These are phyloP conservation scores for Botryotinia narcissicola DNA, from an alignment of 2,329 filamentous ascomycete genomes.

Conservation along the genomic window DNA sequence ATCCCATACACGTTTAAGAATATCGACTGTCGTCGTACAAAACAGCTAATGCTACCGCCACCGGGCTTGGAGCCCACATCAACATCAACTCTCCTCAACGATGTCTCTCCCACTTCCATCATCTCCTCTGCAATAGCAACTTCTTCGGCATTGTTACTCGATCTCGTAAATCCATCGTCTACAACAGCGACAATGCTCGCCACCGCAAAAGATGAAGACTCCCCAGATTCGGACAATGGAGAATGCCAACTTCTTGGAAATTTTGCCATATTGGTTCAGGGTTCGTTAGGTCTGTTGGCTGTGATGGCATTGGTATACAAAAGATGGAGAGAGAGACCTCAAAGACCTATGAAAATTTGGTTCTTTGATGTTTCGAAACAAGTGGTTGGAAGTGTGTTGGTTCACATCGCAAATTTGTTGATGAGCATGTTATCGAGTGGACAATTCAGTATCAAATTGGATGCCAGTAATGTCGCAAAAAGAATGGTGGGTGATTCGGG, in stretches of 20 bases:
- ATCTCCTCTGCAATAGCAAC: conserved; percentile 31
- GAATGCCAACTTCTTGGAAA: conserved; percentile 86
- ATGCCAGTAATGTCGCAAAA: conserved; percentile 40
- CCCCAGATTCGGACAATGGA: conserved; percentile 48
- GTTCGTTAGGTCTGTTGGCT: conserved; percentile 77
- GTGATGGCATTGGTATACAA: conserved; percentile 88
- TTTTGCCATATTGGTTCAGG: conserved; percentile 89
- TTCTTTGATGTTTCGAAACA: conserved; percentile 97
- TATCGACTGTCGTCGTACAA: conserved; percentile 15
- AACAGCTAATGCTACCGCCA: conserved; percentile 34
- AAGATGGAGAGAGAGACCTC: conserved; percentile 85
- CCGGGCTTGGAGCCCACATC: conserved; percentile 35
- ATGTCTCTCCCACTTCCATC: conserved; percentile 28
- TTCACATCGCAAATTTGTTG: conserved; percentile 89
- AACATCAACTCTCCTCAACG: conserved; percentile 26
- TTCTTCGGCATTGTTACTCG: conserved; percentile 34
- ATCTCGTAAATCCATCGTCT: conserved; percentile 36
- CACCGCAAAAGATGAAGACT: not conserved
- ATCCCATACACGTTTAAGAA: not conserved
- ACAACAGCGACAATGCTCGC: conserved; percentile 30
- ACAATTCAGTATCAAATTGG: conserved; percentile 66
- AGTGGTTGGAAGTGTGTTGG: conserved; percentile 86
- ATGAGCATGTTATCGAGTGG: conserved; percentile 96
- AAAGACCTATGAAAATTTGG: conserved; percentile 93
- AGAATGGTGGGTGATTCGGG: conserved; percentile 45